Evolutionary conservation across 441 rosid genomes (phyloP).

Genomic region (Jatropha podagrica): DNA sequence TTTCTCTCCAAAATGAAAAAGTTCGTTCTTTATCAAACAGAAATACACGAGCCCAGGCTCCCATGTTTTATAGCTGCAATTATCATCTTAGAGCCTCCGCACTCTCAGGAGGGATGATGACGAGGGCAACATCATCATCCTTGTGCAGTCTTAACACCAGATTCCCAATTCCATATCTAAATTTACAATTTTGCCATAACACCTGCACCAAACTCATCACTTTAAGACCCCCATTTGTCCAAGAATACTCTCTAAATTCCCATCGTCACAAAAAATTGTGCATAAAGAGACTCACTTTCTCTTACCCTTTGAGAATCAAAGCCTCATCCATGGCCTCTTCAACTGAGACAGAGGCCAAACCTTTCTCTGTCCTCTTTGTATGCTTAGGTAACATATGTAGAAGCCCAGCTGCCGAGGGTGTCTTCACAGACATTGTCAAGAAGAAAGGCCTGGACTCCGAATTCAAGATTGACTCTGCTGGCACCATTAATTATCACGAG

Average conservation of each 20-base stretch:
- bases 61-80: not conserved
- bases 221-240: conserved; percentile 21
- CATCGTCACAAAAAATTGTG: conserved; percentile 14
- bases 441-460: conserved; percentile 63
- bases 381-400: conserved; percentile 92
- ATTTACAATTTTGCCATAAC: conserved; percentile 59
- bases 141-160: conserved; percentile 16
- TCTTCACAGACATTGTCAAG: conserved; percentile 74
- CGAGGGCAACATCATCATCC: conserved; percentile 6
- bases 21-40: not conserved
- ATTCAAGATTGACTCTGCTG: conserved; percentile 88
- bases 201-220: conserved; percentile 9
- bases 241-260: conserved; percentile 15
- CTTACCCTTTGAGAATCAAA: conserved; percentile 25
- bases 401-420: conserved; percentile 97
- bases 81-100: conserved; percentile 3
- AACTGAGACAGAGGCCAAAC: conserved; percentile 41
- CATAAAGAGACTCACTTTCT: conserved; percentile 6
- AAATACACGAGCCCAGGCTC: not conserved
- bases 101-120: conserved; percentile 26
- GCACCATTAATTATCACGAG: conserved; percentile 85
- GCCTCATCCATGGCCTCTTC: conserved; percentile 43
- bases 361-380: conserved; percentile 77
- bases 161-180: conserved; percentile 16
- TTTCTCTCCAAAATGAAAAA: not conserved